phyloP scores from a whole-genome alignment of 2,329 filamentous ascomycete genomes.

The Beauveria sp. region DNA sequence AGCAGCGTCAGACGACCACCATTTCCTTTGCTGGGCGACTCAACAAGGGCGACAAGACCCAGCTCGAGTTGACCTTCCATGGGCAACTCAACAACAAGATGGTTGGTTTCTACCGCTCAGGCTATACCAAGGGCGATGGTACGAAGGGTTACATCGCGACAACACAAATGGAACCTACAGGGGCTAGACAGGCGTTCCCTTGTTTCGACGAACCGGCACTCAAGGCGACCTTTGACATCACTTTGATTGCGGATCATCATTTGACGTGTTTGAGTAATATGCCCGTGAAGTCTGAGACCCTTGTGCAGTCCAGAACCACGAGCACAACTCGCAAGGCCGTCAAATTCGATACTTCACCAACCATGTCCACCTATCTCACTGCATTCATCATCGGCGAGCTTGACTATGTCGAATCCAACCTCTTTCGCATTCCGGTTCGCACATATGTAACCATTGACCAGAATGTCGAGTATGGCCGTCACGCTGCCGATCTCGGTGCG shows the following conservation, averaged over 20 bases:
- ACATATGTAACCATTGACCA: conserved; percentile 88
- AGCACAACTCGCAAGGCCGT: conserved; percentile 57
- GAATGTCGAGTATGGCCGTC: conserved; percentile 82
- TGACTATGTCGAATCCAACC: conserved; percentile 85
- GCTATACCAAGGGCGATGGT: conserved; percentile 78
- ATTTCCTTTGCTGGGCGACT: conserved; percentile 69
- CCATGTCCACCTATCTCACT: conserved; percentile 93
- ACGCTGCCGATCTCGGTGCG: conserved; percentile 83
- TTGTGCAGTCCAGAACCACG: conserved; percentile 46
- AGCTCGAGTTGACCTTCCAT: conserved; percentile 53
- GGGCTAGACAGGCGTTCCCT: conserved; percentile 85
- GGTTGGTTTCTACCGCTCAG: conserved; percentile 95
- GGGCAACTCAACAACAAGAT: conserved; percentile 87
- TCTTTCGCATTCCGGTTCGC: conserved; percentile 83
- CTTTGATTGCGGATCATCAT: conserved; percentile 81
- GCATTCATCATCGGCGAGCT: conserved; percentile 93
- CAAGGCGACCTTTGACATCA: conserved; percentile 88
- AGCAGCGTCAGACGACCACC: conserved; percentile 71
- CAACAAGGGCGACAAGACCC: conserved; percentile 66
- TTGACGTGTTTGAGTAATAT: conserved; percentile 90
- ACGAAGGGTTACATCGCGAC: conserved; percentile 77
- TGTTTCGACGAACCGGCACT: conserved; percentile 94
- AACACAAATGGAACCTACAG: conserved; percentile 94
- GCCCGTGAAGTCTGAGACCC: conserved; percentile 76
- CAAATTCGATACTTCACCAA: conserved; percentile 82